These are phyloP conservation scores for Schizophyllum commune DNA, from an alignment of 1,284 basidiomycete species.

Conservation along the genomic window DNA sequence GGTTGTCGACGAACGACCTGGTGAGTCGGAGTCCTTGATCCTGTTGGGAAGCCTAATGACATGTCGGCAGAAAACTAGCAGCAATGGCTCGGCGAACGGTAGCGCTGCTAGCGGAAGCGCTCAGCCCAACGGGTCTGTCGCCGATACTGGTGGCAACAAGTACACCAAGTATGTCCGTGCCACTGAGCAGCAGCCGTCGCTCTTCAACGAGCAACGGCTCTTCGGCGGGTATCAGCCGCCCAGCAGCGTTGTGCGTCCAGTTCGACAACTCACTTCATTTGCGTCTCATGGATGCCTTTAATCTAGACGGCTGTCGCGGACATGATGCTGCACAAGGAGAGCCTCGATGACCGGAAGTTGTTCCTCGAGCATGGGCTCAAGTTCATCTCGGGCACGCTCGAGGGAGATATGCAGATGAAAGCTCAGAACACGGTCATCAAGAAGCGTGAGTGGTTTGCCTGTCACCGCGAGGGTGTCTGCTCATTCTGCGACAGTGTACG, in stretches of 20 bases:
- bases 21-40: too few relatives aligned
- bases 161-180: background rate
- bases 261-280: background rate
- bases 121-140: too few relatives aligned
- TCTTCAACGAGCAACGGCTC: background rate
- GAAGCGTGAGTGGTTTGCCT: conserved; percentile 22
- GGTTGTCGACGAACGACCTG: too few relatives aligned
- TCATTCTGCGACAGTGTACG: conserved; percentile 36
- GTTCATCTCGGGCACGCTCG: conserved; percentile 28
- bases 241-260: background rate
- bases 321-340: conserved; percentile 44
- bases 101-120: background rate
- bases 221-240: background rate
- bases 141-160: background rate
- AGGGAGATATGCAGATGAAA: background rate
- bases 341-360: conserved; percentile 50
- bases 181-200: background rate
- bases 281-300: background rate
- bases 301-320: conserved; percentile 47
- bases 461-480: background rate
- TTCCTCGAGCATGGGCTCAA: conserved; percentile 15
- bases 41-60: too few relatives aligned
- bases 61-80: too few relatives aligned
- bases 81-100: background rate
- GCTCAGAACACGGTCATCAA: conserved; percentile 12